These are phyloP conservation scores for Avena sativa DNA, from an alignment of 176 grass and related monocot genomes.

Conservation along the genomic window DNA sequence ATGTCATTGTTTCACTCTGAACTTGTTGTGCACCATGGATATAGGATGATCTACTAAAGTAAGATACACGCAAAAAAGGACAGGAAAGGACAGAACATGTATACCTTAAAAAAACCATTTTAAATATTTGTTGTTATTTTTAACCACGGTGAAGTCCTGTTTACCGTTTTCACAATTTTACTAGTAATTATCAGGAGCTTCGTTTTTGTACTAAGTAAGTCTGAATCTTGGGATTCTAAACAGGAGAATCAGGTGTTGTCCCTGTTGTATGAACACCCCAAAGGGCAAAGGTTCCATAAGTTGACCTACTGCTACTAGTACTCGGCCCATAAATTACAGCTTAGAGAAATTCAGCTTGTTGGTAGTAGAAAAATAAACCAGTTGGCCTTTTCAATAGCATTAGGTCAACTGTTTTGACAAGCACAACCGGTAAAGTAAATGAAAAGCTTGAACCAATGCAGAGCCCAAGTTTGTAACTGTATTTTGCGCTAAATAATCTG, in stretches of 20 bases:
- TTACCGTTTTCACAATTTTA: background rate
- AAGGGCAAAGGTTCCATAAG: background rate
- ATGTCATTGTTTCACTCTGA: background rate
- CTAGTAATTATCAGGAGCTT: background rate
- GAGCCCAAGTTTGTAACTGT: background rate
- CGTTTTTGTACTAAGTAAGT: background rate
- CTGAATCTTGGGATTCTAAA: background rate
- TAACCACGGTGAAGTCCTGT: background rate
- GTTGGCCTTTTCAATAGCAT: background rate
- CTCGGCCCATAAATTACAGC: background rate
- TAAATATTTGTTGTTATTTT: background rate
- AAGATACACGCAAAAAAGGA: background rate
- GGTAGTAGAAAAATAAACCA: background rate
- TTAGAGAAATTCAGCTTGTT: background rate
- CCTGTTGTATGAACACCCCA: background rate
- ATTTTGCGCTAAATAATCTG: background rate
- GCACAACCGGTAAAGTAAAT: background rate
- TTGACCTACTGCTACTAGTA: background rate
- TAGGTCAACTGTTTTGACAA: constrained; percentile 1
- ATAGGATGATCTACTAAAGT: background rate
- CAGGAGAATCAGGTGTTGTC: background rate
- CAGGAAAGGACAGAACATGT: background rate
- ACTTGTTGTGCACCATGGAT: background rate
- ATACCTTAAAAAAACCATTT: background rate
- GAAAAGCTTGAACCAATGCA: background rate